Evolutionary conservation across 148 eudicot species (phyloP).

Genomic region (Tetragonia tetragonoides): DNA sequence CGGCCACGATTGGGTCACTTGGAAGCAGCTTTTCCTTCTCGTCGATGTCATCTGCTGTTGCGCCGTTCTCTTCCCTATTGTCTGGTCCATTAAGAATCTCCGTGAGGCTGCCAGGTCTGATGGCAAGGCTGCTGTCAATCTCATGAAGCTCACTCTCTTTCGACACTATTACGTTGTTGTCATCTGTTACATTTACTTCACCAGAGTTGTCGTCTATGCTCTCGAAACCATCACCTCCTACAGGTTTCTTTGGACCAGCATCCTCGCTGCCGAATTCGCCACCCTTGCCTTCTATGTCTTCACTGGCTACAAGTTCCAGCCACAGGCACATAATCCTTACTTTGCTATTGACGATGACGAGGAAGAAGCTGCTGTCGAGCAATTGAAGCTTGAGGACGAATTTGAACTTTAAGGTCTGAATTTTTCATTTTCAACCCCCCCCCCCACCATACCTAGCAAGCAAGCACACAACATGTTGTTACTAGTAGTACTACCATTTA

Average conservation of each 20-base stretch:
- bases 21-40: constrained; percentile 77
- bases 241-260: constrained; percentile 63
- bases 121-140: constrained; percentile 79
- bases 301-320: constrained; percentile 65
- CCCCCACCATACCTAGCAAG: no score
- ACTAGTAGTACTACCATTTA: constrained; percentile 18
- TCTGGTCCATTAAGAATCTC: constrained; percentile 80
- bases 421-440: background rate
- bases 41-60: constrained; percentile 80
- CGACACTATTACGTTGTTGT: constrained; percentile 75
- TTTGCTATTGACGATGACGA: constrained; percentile 73
- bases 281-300: constrained; percentile 67
- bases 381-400: constrained; percentile 64
- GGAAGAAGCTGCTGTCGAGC: constrained; percentile 75
- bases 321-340: constrained; percentile 68
- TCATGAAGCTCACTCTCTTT: constrained; percentile 70
- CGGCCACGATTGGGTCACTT: constrained; percentile 58
- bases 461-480: background rate
- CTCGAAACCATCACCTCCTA: constrained; percentile 73
- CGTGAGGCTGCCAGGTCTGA: constrained; percentile 64
- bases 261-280: constrained; percentile 60
- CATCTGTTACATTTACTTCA: constrained; percentile 72
- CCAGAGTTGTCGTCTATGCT: constrained; percentile 69
- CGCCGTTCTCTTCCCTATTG: constrained; percentile 74
- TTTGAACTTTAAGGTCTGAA: constrained; percentile 51